phyloP scores from a whole-genome alignment of 306 rosid species.

The Vicia villosa region DNA sequence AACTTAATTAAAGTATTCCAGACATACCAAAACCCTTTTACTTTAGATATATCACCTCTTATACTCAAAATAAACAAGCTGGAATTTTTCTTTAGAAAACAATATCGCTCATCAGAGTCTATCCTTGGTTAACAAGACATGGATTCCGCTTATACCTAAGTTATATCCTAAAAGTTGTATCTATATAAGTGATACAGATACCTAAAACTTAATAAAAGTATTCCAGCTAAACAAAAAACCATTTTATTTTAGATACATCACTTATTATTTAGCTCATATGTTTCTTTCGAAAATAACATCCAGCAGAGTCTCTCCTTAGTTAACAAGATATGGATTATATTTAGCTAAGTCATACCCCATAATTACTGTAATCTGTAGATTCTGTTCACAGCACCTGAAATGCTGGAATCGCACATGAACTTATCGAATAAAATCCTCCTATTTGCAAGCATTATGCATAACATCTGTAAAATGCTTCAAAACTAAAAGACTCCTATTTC shows the following conservation, averaged over 20 bases:
- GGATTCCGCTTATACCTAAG: background rate
- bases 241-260: background rate
- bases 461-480: constrained; percentile 17
- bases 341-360: constrained; percentile 14
- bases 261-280: background rate
- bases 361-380: constrained; percentile 24
- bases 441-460: constrained; percentile 11
- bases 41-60: constrained; percentile 14
- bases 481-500: background rate
- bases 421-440: constrained; percentile 17
- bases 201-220: constrained; percentile 2
- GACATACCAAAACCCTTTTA: constrained; percentile 12
- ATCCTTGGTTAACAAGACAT: constrained; percentile 32
- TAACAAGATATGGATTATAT: background rate
- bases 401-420: constrained; percentile 18
- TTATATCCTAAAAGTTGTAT: background rate
- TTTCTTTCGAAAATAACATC: background rate
- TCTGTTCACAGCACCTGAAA: constrained; percentile 30
- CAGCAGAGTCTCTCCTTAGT: background rate
- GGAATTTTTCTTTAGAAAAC: background rate
- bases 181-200: background rate
- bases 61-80: constrained; percentile 22
- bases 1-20: constrained; percentile 18
- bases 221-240: background rate
- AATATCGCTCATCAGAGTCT: background rate